These are phyloP conservation scores for Saccharomycopsis sp. DNA, from an alignment of 805 yeast genomes.

Conservation along the genomic window DNA sequence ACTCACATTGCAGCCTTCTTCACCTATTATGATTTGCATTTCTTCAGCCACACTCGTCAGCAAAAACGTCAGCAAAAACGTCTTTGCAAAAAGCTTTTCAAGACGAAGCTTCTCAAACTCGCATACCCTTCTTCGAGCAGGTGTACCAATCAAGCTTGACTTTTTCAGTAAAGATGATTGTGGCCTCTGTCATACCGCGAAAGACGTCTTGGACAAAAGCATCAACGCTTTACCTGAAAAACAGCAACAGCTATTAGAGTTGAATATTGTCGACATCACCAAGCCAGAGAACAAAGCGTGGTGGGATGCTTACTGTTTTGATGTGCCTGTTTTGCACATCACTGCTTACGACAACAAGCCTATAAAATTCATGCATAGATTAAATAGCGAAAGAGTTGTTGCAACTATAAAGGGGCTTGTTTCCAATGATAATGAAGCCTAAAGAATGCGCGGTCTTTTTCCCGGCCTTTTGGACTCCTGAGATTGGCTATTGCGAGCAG, in stretches of 20 bases:
- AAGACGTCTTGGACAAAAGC: conserved; percentile 34
- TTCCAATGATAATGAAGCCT: too few species aligned
- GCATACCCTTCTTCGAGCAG: too few species aligned
- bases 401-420: too few species aligned
- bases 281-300: conserved; percentile 49
- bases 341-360: conserved; percentile 38
- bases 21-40: too few species aligned
- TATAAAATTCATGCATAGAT: conserved; percentile 59
- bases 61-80: too few species aligned
- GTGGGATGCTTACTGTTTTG: conserved; percentile 68
- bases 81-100: too few species aligned
- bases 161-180: conserved; percentile 66
- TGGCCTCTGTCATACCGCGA: conserved; percentile 59
- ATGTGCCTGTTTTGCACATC: conserved; percentile 70
- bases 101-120: too few species aligned
- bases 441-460: too few species aligned
- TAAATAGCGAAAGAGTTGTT: conserved; percentile 39
- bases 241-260: conserved; percentile 25
- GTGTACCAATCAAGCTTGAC: conserved; percentile 40
- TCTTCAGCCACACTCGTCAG: too few species aligned
- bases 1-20: too few species aligned
- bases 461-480: too few species aligned
- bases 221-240: conserved; percentile 14
- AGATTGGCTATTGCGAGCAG: too few species aligned
- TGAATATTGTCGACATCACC: conserved; percentile 48